These are phyloP conservation scores for Carex pumila DNA, from an alignment of 176 grass and related monocot genomes.

Conservation along the genomic window DNA sequence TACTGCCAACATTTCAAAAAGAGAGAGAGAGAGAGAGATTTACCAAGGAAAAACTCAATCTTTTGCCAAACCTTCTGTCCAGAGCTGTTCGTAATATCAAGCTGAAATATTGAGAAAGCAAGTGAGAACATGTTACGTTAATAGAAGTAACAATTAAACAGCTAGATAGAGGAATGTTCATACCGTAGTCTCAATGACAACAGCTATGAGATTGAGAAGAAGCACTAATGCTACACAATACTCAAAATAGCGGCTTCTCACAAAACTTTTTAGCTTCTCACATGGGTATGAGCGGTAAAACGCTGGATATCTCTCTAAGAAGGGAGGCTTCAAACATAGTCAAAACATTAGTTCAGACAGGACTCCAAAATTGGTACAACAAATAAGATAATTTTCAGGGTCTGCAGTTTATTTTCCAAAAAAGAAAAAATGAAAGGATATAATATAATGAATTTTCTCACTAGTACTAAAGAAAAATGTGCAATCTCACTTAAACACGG, in stretches of 20 bases:
- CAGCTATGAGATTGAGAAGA: slow-evolving; percentile 77
- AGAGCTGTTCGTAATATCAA: slow-evolving; percentile 92
- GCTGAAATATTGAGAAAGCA: slow-evolving; percentile 42
- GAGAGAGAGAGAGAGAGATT: slow-evolving; percentile 24
- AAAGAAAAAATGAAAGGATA: background rate
- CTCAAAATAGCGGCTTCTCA: slow-evolving; percentile 60
- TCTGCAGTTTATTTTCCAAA: background rate
- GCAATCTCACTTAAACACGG: background rate
- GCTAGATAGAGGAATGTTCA: background rate
- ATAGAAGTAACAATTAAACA: slow-evolving; percentile 7
- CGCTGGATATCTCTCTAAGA: slow-evolving; percentile 68
- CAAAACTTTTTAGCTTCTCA: slow-evolving; percentile 66
- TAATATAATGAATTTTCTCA: background rate
- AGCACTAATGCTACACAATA: slow-evolving; percentile 65
- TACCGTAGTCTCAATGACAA: slow-evolving; percentile 98
- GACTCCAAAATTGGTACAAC: background rate
- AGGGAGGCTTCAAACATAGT: slow-evolving; percentile 74
- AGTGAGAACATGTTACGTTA: background rate
- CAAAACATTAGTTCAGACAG: slow-evolving; percentile 35
- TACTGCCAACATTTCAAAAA: background rate
- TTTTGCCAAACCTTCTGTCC: slow-evolving; percentile 82
- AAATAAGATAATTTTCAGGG: background rate
- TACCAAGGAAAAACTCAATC: slow-evolving; percentile 94
- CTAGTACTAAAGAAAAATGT: background rate
- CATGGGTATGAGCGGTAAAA: slow-evolving; percentile 72